phyloP scores from a whole-genome alignment of 495 filamentous ascomycete genomes.

The Xylaria nigripes region DNA sequence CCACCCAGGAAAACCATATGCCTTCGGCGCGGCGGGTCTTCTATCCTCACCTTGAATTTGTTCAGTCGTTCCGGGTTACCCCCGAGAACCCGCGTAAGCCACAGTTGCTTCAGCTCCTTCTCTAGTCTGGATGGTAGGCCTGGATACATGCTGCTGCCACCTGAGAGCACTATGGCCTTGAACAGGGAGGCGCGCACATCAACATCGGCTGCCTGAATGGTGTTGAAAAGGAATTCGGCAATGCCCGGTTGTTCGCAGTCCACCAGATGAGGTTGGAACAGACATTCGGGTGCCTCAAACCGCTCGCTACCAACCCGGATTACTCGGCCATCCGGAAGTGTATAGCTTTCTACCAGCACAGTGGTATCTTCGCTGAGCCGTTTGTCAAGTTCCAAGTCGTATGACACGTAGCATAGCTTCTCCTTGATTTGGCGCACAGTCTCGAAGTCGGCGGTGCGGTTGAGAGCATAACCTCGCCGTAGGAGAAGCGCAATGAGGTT shows the following conservation, averaged over 20 bases:
- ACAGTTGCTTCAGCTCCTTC: constrained; percentile 97
- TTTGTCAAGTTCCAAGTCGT: constrained; percentile 94
- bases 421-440: constrained; percentile 99
- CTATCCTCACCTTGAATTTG: constrained; percentile 99
- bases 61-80: constrained; percentile 87
- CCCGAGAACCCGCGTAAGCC: constrained; percentile 83
- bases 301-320: constrained; percentile 93
- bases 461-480: constrained; percentile 91
- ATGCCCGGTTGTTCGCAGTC: constrained; percentile 97
- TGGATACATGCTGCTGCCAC: constrained; percentile 97
- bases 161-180: constrained; percentile 94
- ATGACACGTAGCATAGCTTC: constrained; percentile 98
- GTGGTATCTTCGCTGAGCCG: constrained; percentile 95
- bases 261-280: constrained; percentile 98
- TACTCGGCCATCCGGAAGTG: constrained; percentile 88
- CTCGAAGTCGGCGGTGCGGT: constrained; percentile 98
- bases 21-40: constrained; percentile 88
- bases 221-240: constrained; percentile 95
- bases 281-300: constrained; percentile 95
- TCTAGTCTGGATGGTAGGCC: constrained; percentile 89
- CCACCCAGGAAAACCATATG: constrained; percentile 99
- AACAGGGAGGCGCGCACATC: constrained; percentile 89
- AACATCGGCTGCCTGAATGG: constrained; percentile 90
- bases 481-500: constrained; percentile 95
- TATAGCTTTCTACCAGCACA: constrained; percentile 94